phyloP scores from a whole-genome alignment of 2,329 filamentous ascomycete genomes.

The Pezicula neosporulosa region DNA sequence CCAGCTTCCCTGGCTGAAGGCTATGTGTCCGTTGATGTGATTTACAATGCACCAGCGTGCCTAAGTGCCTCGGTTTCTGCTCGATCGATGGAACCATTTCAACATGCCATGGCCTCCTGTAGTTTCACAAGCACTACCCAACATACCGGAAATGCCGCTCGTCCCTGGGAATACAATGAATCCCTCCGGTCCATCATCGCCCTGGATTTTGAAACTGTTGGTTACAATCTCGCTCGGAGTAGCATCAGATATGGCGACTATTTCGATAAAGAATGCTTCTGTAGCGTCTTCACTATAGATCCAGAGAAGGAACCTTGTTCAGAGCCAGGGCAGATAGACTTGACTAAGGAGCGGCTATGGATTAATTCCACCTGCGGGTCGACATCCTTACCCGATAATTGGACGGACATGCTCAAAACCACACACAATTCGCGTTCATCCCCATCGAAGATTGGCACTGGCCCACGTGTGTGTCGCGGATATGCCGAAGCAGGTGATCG shows the following conservation, averaged over 20 bases:
- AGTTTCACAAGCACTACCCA: constrained; percentile 23
- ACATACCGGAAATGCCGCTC: constrained; percentile 28
- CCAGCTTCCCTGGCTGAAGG: constrained; percentile 24
- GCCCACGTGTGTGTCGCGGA: constrained; percentile 22
- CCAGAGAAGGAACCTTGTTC: constrained; percentile 17
- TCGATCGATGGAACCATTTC: constrained; percentile 21
- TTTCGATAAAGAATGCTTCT: constrained; percentile 29
- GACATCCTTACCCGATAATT: constrained; percentile 9
- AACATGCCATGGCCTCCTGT: constrained; percentile 27
- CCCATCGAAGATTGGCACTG: constrained; percentile 26
- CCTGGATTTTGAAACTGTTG: constrained; percentile 29
- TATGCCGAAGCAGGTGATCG: constrained; percentile 20
- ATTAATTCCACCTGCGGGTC: constrained; percentile 29
- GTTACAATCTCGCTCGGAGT: constrained; percentile 24
- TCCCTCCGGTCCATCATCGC: constrained; percentile 22
- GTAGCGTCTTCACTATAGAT: constrained; percentile 18
- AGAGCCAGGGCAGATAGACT: constrained; percentile 12
- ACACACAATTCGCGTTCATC: constrained; percentile 26
- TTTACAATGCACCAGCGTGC: constrained; percentile 26
- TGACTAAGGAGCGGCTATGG: constrained; percentile 28
- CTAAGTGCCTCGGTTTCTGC: constrained; percentile 15
- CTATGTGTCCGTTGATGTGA: constrained; percentile 19
- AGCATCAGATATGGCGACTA: constrained; percentile 2
- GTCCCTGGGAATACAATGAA: constrained; percentile 31
- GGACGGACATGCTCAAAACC: constrained; percentile 24